Conservation (phyloP, 1,284 basidiomycete genomes). For the Fomitopsis palustris region DNA sequence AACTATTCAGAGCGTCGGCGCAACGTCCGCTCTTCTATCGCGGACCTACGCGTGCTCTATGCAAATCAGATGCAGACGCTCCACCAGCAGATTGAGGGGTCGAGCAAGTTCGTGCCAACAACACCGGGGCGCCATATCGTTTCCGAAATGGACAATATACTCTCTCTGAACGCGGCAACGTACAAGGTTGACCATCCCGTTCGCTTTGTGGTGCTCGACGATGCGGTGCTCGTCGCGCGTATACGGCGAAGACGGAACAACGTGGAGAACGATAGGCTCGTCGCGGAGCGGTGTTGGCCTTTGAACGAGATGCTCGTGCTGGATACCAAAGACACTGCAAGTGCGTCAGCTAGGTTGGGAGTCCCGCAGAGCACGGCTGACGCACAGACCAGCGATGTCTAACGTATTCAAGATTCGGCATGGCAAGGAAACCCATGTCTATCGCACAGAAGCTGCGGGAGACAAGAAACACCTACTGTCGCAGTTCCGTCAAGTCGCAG, state of each 20-base stretch:
- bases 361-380: background rate
- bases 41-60: conserved; percentile 92
- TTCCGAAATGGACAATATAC: conserved; percentile 80
- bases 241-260: conserved; percentile 47
- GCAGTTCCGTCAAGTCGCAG: conserved; percentile 89
- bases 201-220: conserved; percentile 89
- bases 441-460: conserved; percentile 74
- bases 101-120: conserved; percentile 91
- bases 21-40: conserved; percentile 85
- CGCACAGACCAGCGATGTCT: conserved; percentile 62
- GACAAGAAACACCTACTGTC: conserved; percentile 87
- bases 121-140: conserved; percentile 90
- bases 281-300: conserved; percentile 92
- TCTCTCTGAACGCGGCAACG: conserved; percentile 90
- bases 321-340: conserved; percentile 92
- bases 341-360: conserved; percentile 39
- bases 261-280: conserved; percentile 58
- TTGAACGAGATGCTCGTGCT: conserved; percentile 91
- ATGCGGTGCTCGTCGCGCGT: conserved; percentile 85
- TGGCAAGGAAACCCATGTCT: conserved; percentile 92
- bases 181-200: conserved; percentile 90
- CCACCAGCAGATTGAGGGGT: conserved; percentile 93
- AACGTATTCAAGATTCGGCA: conserved; percentile 96
- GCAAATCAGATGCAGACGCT: conserved; percentile 91
- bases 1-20: conserved; percentile 46